These are phyloP conservation scores for Pittosporum tobira DNA, from an alignment of 129 eudicot genomes.

Conservation along the genomic window DNA sequence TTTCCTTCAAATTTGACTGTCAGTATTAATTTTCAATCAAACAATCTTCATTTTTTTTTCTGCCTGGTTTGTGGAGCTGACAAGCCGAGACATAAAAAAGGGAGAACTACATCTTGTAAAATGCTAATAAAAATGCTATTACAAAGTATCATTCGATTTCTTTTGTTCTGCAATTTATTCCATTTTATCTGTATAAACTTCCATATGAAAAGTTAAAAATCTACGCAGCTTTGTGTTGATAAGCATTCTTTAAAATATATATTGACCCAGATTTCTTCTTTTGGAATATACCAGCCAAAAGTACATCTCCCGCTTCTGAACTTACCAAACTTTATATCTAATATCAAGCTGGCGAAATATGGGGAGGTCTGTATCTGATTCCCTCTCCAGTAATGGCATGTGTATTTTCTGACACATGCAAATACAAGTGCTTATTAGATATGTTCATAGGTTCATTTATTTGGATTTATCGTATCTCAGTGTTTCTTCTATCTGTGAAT, in stretches of 20 bases:
- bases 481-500: conserved; percentile 6
- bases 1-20: no score
- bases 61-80: not conserved
- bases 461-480: conserved; percentile 5
- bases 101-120: not conserved
- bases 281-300: conserved; percentile 41
- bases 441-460: no score
- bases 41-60: no score
- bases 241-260: no score
- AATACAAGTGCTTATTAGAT: no score
- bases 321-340: conserved; percentile 29
- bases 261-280: not conserved
- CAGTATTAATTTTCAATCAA: no score
- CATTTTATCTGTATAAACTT: not conserved
- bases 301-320: conserved; percentile 51
- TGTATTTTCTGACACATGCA: not conserved
- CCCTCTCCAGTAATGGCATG: conserved; percentile 4
- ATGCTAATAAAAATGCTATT: not conserved
- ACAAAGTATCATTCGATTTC: not conserved
- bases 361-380: conserved; percentile 82
- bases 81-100: not conserved
- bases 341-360: conserved; percentile 69
- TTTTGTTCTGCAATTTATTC: no score
- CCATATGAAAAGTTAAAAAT: not conserved
- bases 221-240: not conserved